Evolutionary conservation across 2,329 filamentous ascomycete species (phyloP), one percentile per base, ranked within the genome.

Genomic region (Cordyceps tenuipes): DNA sequence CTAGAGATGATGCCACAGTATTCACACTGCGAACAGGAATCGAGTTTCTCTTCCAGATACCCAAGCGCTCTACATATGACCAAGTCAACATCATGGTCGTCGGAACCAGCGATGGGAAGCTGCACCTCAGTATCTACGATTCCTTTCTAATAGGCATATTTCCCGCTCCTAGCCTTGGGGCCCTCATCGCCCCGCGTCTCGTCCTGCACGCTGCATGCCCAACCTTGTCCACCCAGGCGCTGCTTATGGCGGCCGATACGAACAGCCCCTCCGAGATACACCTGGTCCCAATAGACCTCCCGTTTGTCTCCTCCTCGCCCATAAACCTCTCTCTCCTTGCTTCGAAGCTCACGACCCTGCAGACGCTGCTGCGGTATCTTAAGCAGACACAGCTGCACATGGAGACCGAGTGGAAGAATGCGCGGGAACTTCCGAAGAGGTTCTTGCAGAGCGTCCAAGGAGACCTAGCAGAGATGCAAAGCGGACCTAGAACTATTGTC

Each of bases 281-380:
- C 62, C 74, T 93, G n/a, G 77, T 92, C 0, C 89, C 89, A 1
- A 83, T 96, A 70, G 90, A 95, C 66, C 77, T 96, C n/a, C 84
- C 87, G 0, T 95, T 96, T 68, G 84, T 96, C 52, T 85, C 86
- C 3, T 86, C 86, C 15, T 87, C 86, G 2, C 89, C 89, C 3
- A 84, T 91, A 60, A 90, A 95, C 68, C 77, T 97, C 2, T 90
- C 92, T 31, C 79, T 96, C 5, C 79, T 97, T 13, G 88, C 92
- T 0, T 91, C 88, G 17, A 96, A 95, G 67, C 88, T 91, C 5
- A 95, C 92, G 0, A 89, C 90, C 48, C 74, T 97, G 17, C 90
- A 96, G 67, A 96, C 94, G 64, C 73, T 97, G 13, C 76, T 97
- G 8, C 82, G 91, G 53, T 97, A 99, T 69, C 81, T 96, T 49